Evolutionary conservation across 169 alveolate species (phyloP).

Genomic region (Cryptosporidium viatorum): DNA sequence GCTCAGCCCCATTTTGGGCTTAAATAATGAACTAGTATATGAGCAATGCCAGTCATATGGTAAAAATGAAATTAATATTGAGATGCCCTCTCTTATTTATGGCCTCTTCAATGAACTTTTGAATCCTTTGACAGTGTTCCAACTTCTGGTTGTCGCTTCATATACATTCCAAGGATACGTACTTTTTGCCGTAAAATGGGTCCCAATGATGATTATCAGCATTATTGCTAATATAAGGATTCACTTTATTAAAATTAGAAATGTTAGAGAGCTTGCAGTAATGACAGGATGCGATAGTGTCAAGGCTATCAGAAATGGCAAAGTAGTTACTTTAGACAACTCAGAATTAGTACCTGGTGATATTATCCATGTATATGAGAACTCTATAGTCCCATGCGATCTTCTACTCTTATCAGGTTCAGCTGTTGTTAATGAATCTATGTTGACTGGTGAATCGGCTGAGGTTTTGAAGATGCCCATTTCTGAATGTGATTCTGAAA

Average conservation of each 20-base stretch:
- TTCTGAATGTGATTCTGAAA: conserved; percentile 76
- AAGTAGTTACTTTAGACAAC: conserved; percentile 30
- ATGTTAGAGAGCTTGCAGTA: conserved; percentile 76
- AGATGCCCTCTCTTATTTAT: conserved; percentile 55
- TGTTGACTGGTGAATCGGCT: conserved; percentile 89
- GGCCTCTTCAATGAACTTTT: conserved; percentile 71
- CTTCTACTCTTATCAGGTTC: conserved; percentile 83
- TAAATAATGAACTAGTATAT: background rate
- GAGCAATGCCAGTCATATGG: conserved; percentile 46
- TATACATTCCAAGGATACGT: conserved; percentile 83
- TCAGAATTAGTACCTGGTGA: conserved; percentile 89
- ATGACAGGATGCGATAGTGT: conserved; percentile 49
- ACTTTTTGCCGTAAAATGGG: conserved; percentile 64
- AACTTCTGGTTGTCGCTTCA: conserved; percentile 80
- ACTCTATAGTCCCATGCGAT: conserved; percentile 86
- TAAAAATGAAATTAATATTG: conserved; percentile 44
- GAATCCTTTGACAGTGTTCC: conserved; percentile 82
- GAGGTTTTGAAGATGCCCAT: conserved; percentile 82
- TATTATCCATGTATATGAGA: conserved; percentile 82
- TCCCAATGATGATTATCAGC: conserved; percentile 77
- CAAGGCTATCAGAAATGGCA: conserved; percentile 57
- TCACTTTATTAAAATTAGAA: conserved; percentile 73
- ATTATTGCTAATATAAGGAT: conserved; percentile 67
- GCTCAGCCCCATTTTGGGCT: conserved; percentile 15
- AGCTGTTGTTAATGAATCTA: conserved; percentile 86